Percentiles rank a stretch among this genome's conserved stretches.
These are phyloP conservation scores for Calycina herbarum DNA, from an alignment of 2,329 filamentous ascomycete species.

Conservation along the genomic window DNA sequence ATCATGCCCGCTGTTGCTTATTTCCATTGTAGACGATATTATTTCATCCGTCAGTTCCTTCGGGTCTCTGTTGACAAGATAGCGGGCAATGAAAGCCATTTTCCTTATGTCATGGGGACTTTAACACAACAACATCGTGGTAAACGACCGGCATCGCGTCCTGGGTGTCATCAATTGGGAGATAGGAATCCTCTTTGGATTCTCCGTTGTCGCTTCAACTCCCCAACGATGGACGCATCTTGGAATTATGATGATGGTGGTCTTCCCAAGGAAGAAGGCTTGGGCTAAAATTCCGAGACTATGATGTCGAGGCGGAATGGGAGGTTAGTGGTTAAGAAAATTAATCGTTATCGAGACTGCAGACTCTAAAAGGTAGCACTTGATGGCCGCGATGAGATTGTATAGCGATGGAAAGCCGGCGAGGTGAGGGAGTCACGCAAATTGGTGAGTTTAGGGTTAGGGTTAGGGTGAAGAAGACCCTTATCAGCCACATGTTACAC, in stretches of 20 bases:
- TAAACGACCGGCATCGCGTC: slow-evolving; percentile 32
- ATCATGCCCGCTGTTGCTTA: background rate
- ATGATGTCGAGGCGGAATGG: too few species aligned
- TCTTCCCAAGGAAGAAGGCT: slow-evolving; percentile 8
- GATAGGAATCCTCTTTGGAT: slow-evolving; percentile 18
- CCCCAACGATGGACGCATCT: slow-evolving; percentile 16
- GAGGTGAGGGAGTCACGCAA: too few species aligned
- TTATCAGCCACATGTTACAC: background rate
- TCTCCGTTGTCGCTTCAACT: slow-evolving; percentile 11
- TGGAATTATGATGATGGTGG: slow-evolving; percentile 17
- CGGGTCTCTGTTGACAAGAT: slow-evolving; percentile 15
- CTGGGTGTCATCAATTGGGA: slow-evolving; percentile 40
- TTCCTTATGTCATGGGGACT: slow-evolving; percentile 38
- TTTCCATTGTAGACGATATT: slow-evolving; percentile 19
- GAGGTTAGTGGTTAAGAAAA: too few species aligned
- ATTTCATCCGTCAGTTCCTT: slow-evolving; percentile 23
- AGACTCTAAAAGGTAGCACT: too few species aligned
- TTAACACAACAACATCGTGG: slow-evolving; percentile 34
- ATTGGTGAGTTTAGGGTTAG: too few species aligned
- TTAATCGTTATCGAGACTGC: too few species aligned
- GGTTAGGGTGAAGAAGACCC: too few species aligned
- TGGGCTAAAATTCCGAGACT: background rate
- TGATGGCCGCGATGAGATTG: too few species aligned
- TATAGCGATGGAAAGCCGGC: too few species aligned
- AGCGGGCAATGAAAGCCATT: slow-evolving; percentile 32